A percentile compares a stretch with the other conserved stretches of the same genome.
Conservation (phyloP, 768 basidiomycete species). For the Boletus patriciae region DNA sequence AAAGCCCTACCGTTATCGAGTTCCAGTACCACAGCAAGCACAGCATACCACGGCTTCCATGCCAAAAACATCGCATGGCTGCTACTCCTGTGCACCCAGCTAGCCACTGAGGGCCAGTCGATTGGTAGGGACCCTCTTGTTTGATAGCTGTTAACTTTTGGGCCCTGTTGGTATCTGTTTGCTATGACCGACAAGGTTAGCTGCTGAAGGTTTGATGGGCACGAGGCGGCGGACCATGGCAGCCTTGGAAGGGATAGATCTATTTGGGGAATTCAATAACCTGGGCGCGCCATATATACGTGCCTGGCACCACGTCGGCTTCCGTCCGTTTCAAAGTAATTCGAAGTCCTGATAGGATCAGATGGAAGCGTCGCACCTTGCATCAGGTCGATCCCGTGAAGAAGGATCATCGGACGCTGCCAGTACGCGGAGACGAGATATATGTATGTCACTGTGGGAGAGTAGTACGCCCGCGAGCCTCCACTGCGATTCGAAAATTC, state of each 20-base stretch:
- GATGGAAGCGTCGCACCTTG: not conserved
- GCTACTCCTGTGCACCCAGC: not conserved
- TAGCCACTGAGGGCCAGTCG: not conserved
- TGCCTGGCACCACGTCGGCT: not conserved
- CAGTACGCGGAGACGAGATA: not conserved
- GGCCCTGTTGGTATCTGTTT: not conserved
- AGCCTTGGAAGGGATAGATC: not conserved
- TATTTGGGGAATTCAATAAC: not conserved
- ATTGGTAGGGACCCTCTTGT: not conserved
- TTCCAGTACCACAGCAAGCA: conserved; percentile 18
- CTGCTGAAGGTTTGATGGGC: not conserved
- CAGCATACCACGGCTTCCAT: conserved; percentile 11
- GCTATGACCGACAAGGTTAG: too few species aligned
- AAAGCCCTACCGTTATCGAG: not conserved
- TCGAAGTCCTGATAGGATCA: not conserved
- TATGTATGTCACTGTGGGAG: not conserved
- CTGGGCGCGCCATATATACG: too few species aligned
- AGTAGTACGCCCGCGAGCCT: too few species aligned
- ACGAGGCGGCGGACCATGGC: not conserved
- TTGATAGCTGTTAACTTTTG: not conserved
- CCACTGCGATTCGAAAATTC: not conserved
- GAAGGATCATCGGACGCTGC: not conserved
- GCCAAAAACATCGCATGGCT: conserved; percentile 4
- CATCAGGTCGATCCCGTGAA: not conserved
- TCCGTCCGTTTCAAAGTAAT: not conserved